Conservation (phyloP, 345 rosid genomes). For the Acer campestre region DNA sequence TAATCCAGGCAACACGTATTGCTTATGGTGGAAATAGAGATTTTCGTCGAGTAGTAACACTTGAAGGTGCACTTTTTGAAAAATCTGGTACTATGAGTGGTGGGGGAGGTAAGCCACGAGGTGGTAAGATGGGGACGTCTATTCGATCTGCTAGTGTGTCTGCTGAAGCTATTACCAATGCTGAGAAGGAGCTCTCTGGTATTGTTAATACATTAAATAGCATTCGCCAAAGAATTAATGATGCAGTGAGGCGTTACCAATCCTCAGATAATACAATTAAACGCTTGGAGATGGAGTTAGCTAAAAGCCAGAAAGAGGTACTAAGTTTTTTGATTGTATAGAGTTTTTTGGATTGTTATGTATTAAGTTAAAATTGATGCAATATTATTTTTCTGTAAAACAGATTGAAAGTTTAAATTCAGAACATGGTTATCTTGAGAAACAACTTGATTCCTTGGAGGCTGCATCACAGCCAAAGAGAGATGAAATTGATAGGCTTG, state of each 20-base stretch:
- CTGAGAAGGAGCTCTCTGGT: conserved; percentile 71
- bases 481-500: conserved; percentile 68
- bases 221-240: conserved; percentile 59
- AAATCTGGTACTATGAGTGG: conserved; percentile 99
- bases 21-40: conserved; percentile 83
- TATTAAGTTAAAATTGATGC: conserved; percentile 17
- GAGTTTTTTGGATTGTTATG: conserved; percentile 10
- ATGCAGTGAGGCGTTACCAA: conserved; percentile 67
- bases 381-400: conserved; percentile 14
- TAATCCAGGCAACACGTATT: conserved; percentile 78
- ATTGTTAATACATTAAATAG: conserved; percentile 55
- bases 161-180: conserved; percentile 60
- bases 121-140: conserved; percentile 97
- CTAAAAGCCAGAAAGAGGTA: conserved; percentile 91
- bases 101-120: conserved; percentile 94
- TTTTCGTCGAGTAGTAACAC: conserved; percentile 88
- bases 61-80: conserved; percentile 95
- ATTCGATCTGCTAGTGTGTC: conserved; percentile 79
- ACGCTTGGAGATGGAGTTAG: conserved; percentile 79
- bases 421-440: conserved; percentile 66
- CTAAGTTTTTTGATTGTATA: neutral
- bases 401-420: conserved; percentile 86
- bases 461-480: conserved; percentile 77
- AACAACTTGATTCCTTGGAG: conserved; percentile 77
- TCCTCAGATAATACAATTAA: conserved; percentile 66